Evolutionary conservation across 2,329 filamentous ascomycete species (phyloP).

Genomic region (Ramularia endophylla): DNA sequence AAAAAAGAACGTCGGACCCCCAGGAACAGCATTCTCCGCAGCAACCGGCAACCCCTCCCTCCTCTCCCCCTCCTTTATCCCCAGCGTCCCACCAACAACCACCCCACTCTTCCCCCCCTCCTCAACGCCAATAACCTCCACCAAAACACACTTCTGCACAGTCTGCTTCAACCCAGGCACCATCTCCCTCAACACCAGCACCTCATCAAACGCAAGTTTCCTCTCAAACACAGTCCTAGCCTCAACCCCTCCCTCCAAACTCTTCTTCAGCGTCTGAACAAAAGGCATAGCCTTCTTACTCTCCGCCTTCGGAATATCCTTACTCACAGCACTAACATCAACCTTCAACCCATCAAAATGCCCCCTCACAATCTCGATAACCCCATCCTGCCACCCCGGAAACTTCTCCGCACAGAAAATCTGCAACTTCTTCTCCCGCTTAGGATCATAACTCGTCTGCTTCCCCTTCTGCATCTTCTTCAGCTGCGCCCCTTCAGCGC

Average conservation of each 20-base stretch:
- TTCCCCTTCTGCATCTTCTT: slow-evolving; percentile 96
- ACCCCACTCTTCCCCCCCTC: slow-evolving; percentile 63
- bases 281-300: slow-evolving; percentile 99
- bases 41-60: slow-evolving; percentile 51
- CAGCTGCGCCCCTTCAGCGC: slow-evolving; percentile 72
- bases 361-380: slow-evolving; percentile 71
- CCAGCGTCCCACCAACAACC: slow-evolving; percentile 48
- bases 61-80: slow-evolving; percentile 51
- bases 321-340: slow-evolving; percentile 76
- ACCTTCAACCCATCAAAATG: slow-evolving; percentile 59
- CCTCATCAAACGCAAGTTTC: slow-evolving; percentile 82
- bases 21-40: slow-evolving; percentile 74
- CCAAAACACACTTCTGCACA: slow-evolving; percentile 59
- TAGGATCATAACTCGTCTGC: slow-evolving; percentile 75
- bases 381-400: slow-evolving; percentile 88
- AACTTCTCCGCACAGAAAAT: slow-evolving; percentile 76
- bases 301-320: slow-evolving; percentile 75
- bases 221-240: slow-evolving; percentile 71
- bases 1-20: slow-evolving; percentile 75
- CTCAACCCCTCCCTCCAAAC: slow-evolving; percentile 59
- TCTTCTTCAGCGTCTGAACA: slow-evolving; percentile 78
- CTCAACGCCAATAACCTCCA: slow-evolving; percentile 66
- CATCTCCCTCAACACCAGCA: slow-evolving; percentile 69
- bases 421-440: slow-evolving; percentile 84
- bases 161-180: slow-evolving; percentile 71